Conservation (phyloP, 805 yeast species). For the Metschnikowia gelsemii region DNA sequence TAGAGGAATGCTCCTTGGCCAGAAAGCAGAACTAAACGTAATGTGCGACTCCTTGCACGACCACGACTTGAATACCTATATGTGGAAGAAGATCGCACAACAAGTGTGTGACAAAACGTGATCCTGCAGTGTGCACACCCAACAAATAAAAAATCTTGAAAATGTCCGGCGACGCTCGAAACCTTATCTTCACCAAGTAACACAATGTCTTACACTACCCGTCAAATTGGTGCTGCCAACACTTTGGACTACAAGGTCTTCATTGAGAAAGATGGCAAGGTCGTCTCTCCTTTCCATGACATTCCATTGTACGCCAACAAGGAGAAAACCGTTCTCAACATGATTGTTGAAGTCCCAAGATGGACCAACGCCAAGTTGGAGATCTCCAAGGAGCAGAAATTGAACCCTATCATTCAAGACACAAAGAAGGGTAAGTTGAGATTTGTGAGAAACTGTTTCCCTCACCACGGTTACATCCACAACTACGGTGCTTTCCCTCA, state of each 20-base stretch:
- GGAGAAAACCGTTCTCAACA: slow-evolving; percentile 44
- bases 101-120: slow-evolving; percentile 18
- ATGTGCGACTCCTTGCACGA: slow-evolving; percentile 20
- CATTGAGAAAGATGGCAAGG: slow-evolving; percentile 91
- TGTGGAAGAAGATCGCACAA: slow-evolving; percentile 17
- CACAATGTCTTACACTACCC: slow-evolving; percentile 74
- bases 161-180: slow-evolving; percentile 9
- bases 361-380: slow-evolving; percentile 87
- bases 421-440: slow-evolving; percentile 71
- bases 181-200: background rate
- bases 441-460: slow-evolving; percentile 76
- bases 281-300: slow-evolving; percentile 90
- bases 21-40: slow-evolving; percentile 60
- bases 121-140: slow-evolving; percentile 17
- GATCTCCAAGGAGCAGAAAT: slow-evolving; percentile 53
- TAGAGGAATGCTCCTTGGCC: slow-evolving; percentile 48
- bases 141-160: slow-evolving; percentile 14
- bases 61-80: slow-evolving; percentile 10
- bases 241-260: slow-evolving; percentile 89
- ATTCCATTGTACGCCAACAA: slow-evolving; percentile 83
- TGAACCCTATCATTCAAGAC: slow-evolving; percentile 83
- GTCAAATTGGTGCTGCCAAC: slow-evolving; percentile 95
- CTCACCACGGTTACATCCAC: slow-evolving; percentile 80
- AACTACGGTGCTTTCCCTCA: slow-evolving; percentile 89
- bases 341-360: slow-evolving; percentile 50